Percentiles rank a stretch among this genome's conserved stretches.
Conservation (phyloP, 192 early-diverging fungal species). For the Cetraspora pellucida region DNA sequence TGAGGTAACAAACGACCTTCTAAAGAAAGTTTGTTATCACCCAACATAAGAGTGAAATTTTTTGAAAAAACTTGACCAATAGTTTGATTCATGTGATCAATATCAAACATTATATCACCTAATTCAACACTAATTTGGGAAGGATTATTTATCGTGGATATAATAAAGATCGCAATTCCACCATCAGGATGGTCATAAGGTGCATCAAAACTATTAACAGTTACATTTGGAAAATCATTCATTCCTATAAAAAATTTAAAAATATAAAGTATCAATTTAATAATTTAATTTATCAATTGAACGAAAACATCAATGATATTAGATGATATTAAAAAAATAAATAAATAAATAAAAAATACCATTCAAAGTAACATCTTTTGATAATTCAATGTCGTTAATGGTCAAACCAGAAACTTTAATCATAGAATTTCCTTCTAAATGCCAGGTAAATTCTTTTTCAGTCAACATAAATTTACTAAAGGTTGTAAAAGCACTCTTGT, state of each 20-base stretch:
- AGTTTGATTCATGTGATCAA: conserved; percentile 45
- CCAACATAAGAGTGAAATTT: conserved; percentile 42
- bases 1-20: conserved; percentile 57
- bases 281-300: too few species aligned
- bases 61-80: conserved; percentile 54
- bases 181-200: conserved; percentile 56
- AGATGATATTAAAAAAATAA: too few species aligned
- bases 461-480: conserved; percentile 57
- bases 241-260: conserved; percentile 49
- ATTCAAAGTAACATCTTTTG: background rate
- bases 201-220: conserved; percentile 54
- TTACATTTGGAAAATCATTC: conserved; percentile 55
- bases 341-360: too few species aligned
- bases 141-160: conserved; percentile 56
- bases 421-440: conserved; percentile 44
- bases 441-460: conserved; percentile 49
- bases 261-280: too few species aligned
- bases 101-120: conserved; percentile 58
- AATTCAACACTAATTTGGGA: conserved; percentile 58
- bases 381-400: conserved; percentile 47
- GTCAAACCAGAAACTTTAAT: conserved; percentile 49
- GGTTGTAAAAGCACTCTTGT: conserved; percentile 44
- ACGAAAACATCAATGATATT: too few species aligned
- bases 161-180: conserved; percentile 59
- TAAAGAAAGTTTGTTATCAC: conserved; percentile 51